A percentile compares a stretch with the other conserved stretches of the same genome.
phyloP scores from a whole-genome alignment of 495 filamentous ascomycete genomes.

The Thermochaetoides thermophila region DNA sequence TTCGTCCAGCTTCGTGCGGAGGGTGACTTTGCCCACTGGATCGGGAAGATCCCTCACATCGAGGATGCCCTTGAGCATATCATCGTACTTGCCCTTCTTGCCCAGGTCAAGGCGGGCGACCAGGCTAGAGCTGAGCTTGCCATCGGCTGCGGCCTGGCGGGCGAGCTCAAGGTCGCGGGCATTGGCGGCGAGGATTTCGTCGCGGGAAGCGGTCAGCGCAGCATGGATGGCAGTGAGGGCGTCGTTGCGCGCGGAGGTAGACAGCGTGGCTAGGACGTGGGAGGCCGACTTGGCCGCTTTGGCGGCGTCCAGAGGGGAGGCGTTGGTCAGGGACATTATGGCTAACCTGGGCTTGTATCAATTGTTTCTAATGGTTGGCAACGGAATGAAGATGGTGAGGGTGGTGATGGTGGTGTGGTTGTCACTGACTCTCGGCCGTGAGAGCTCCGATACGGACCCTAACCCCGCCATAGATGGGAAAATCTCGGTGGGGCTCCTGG shows the following conservation, averaged over 20 bases:
- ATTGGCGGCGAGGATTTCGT: conserved; percentile 75
- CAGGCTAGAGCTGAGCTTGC: conserved; percentile 66
- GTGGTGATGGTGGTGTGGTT: no score
- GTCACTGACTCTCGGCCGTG: no score
- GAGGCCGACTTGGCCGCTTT: conserved; percentile 56
- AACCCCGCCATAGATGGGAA: no score
- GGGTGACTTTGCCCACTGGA: conserved; percentile 75
- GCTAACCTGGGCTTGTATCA: background rate
- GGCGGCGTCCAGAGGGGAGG: conserved; percentile 49
- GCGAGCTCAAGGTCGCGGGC: conserved; percentile 63
- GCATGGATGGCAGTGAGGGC: conserved; percentile 70
- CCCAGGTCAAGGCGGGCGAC: conserved; percentile 82
- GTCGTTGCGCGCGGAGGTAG: conserved; percentile 54
- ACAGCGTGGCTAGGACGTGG: conserved; percentile 50
- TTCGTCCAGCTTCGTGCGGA: conserved; percentile 80
- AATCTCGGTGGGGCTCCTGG: no score
- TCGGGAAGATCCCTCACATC: conserved; percentile 78
- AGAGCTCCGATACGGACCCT: no score
- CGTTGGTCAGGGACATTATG: conserved; percentile 63
- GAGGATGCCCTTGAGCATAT: conserved; percentile 92
- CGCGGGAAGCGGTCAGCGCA: conserved; percentile 49
- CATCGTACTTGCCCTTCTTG: conserved; percentile 82
- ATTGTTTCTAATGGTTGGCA: no score
- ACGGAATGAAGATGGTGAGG: no score
- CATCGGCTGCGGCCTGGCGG: conserved; percentile 51